Percentiles rank a stretch among this genome's conserved stretches.
Conservation (phyloP, 1,284 basidiomycete genomes). For the Ustilago nuda region DNA sequence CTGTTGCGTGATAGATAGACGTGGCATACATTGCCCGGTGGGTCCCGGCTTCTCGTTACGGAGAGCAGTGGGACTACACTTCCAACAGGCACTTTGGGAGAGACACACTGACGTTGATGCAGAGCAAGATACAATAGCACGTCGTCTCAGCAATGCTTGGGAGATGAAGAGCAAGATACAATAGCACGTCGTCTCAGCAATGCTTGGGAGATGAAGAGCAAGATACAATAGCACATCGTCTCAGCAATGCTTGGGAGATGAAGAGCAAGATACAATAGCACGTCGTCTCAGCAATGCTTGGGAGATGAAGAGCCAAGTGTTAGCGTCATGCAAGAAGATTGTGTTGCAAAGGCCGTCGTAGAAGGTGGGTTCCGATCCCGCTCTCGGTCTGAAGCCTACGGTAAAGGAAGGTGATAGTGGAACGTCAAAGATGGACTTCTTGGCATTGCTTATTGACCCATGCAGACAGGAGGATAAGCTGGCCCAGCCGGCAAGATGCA, state of each 20-base stretch:
- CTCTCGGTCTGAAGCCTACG: not conserved
- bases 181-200: not conserved
- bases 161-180: not conserved
- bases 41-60: not conserved
- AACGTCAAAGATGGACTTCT: not conserved
- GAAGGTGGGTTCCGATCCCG: not conserved
- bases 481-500: not conserved
- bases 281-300: constrained; percentile 1
- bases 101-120: not conserved
- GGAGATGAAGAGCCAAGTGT: not conserved
- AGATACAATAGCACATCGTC: not conserved
- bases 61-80: not conserved
- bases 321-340: not conserved
- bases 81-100: not conserved
- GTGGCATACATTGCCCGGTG: not conserved
- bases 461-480: not conserved
- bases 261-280: not conserved
- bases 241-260: not conserved
- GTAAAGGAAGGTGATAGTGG: not conserved
- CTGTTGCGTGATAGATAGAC: not conserved
- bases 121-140: not conserved
- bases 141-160: constrained; percentile 1
- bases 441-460: not conserved
- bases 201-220: not conserved
- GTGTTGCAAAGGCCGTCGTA: not conserved